Base-by-base conservation (phyloP, 1,139 yeast species). In the Geotrichum bryndzae region DNA sequence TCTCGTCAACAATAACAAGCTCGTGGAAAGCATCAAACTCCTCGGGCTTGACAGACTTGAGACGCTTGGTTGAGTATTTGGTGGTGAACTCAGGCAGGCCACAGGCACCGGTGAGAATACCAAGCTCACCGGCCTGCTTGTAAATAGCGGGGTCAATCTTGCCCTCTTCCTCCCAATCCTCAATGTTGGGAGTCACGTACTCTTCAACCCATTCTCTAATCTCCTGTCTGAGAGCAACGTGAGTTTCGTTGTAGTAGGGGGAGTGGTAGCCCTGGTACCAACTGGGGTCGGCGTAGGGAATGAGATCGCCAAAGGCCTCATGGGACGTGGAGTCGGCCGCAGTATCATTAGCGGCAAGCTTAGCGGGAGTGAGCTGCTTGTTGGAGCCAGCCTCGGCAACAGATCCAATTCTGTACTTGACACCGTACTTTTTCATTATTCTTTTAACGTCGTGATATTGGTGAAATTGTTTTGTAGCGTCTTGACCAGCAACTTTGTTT, bases 401-500 rank as follows among this genome's bases (percentile, higher is more conserved):
- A 58, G 69, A 68, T 60, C 81, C 81, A 61, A 77, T 76, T 59
- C 72, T 70, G 66, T 69, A 72, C 66, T 77, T 74, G 61, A 67
- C 66, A 57, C 78, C 78, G 62, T 70, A 74, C 67, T 74, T 76
- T 66, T 72, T 70, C 70, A 81, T 72, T 25, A 79, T 76, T 57
- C 68, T 71, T 48, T 71, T 72, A 55, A 71, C 77, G 65, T 77
- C 80, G 72, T 80, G 82, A 68, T 76, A 77, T 64, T 74, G 74
- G 72, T 78, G 76, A 73, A 91, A 94, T 64, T 88, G 81, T 70
- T 87, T 88, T 15, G 96, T 85, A 6, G 96, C 97, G 73, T 94
- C 98, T 71, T 85, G 86, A 27, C 98, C 98, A 8, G 96, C 97
- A 69, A 86, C 88, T 64, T 83, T 82, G 56, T 85, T 74, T 57